Evolutionary conservation across 768 basidiomycete genomes (phyloP).

Genomic region (Boletus bicolor): DNA sequence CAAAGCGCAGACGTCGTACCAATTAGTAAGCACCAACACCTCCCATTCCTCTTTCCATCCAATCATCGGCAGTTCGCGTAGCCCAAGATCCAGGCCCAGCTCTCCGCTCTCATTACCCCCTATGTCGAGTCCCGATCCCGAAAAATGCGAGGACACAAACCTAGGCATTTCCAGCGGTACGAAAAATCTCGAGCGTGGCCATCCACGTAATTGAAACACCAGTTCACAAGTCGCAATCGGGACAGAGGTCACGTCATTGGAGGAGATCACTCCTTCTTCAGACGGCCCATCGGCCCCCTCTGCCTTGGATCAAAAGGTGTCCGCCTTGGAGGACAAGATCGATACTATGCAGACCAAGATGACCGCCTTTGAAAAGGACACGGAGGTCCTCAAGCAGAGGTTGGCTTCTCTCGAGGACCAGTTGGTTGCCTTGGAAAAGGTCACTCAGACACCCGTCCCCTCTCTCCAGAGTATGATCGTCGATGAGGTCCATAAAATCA

Average conservation of each 20-base stretch:
- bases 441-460: background rate
- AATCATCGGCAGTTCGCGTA: background rate
- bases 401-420: constrained; percentile 1
- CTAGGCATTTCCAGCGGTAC: background rate
- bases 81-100: background rate
- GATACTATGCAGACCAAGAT: background rate
- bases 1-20: constrained; percentile 1
- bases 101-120: constrained; percentile 20
- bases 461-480: background rate
- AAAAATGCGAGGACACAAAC: background rate
- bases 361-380: background rate
- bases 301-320: background rate
- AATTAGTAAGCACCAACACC: background rate
- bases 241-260: background rate
- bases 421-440: constrained; percentile 4
- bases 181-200: background rate
- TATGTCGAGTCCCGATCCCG: background rate
- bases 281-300: background rate
- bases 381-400: constrained; percentile 1
- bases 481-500: background rate
- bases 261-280: background rate
- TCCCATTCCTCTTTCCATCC: too few species aligned
- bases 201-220: background rate
- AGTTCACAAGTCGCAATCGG: background rate
- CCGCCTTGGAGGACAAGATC: background rate